Evolutionary conservation across 257 asterid species (phyloP), one percentile per base, ranked within the genome.

Genomic region (Thymus quinquecostatus): DNA sequence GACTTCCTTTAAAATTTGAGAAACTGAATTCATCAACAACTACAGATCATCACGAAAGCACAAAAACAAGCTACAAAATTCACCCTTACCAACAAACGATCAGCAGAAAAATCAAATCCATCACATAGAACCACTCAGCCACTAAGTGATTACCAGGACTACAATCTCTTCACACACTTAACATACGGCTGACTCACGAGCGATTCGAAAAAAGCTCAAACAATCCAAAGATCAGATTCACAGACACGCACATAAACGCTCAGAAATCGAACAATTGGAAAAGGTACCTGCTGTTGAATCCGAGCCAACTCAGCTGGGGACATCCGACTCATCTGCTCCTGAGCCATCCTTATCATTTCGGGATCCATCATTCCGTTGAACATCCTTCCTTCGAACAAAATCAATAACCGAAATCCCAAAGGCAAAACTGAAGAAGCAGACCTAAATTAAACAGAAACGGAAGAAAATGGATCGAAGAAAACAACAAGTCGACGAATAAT

Each of bases 241-340:
- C 69, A 70, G 28, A 48, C 60, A 41, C 62, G 66, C 48, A 38
- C 12, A 44, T 1, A 45, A 40, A 45, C 65, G 43, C 36, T 3
- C 10, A 29, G 8, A 33, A 34, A 49, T 58, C 40, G 41, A 33
- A 60, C 14, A 54, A 34, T n/a, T 62, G 30, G 51, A 34, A 48
- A 2, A 56, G 64, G 61, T 62, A 89, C 99, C 99, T 94, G 96
- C 80, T 94, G 96, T 70, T 91, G 99, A 71, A 94, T 89, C 80
- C 92, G 84, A 57, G 99, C 97, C 75, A 94, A 76, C 51, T 94
- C 97, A 69, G 87, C 92, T 10, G 99, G 97, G 6, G 99, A 89
- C 99, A 94, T 94, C 70, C 97, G 97, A 72, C 89, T 89, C 96
- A 94, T 94, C 91, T 94, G 97, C 83, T 94, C 99, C 82, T 94